Evolutionary conservation across 1,284 basidiomycete genomes (phyloP).

Genomic region (Microbotryum silenes-acaulis): DNA sequence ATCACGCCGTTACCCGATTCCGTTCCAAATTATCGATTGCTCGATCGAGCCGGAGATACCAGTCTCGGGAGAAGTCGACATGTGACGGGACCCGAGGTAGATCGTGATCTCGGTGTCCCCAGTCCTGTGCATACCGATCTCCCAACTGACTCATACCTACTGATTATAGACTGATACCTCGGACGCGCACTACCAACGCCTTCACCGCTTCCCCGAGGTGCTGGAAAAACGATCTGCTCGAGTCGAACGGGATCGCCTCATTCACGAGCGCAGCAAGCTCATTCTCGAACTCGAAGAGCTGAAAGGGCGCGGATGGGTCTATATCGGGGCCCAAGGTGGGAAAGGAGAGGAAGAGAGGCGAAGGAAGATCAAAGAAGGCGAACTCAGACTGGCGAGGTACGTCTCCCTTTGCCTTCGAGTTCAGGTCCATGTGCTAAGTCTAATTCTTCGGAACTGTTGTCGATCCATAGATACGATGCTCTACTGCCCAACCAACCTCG

Average conservation of each 20-base stretch:
- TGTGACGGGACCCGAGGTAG: no score
- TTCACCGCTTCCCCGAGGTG: slow-evolving; percentile 35
- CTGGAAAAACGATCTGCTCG: slow-evolving; percentile 36
- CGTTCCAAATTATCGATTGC: no score
- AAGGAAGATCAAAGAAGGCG: slow-evolving; percentile 13
- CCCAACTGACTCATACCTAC: no score
- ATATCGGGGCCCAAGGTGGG: slow-evolving; percentile 14
- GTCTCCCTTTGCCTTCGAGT: neutral
- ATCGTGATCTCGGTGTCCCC: no score
- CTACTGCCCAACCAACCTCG: slow-evolving; percentile 32
- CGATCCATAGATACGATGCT: slow-evolving; percentile 19
- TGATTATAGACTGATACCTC: slow-evolving; percentile 28
- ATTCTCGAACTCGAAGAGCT: slow-evolving; percentile 32
- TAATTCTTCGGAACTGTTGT: neutral
- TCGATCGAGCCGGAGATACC: no score
- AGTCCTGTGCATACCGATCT: no score
- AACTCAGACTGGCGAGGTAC: slow-evolving; percentile 17
- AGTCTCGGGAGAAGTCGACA: no score
- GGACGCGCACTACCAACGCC: slow-evolving; percentile 32
- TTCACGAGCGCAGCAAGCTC: slow-evolving; percentile 35
- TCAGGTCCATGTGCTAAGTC: neutral
- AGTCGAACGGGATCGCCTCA: slow-evolving; percentile 35
- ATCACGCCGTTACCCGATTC: no score
- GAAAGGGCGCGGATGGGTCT: slow-evolving; percentile 19
- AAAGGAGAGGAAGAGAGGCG: slow-evolving; percentile 22